phyloP scores from a whole-genome alignment of 2,329 filamentous ascomycete species.

The Colletotrichum sp. region DNA sequence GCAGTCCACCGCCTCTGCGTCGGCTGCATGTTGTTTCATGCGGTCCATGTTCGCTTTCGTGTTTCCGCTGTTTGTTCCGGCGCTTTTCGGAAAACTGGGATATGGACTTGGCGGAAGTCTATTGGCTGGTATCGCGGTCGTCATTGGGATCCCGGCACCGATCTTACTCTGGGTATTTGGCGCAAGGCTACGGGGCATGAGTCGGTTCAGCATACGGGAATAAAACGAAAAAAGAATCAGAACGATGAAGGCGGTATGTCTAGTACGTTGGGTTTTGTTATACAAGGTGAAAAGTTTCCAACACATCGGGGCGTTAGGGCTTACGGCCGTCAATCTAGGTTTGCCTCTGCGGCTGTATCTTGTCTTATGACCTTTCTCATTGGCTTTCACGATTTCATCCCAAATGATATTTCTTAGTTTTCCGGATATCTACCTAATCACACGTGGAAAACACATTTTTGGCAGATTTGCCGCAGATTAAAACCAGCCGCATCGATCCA shows the following conservation, averaged over 20 bases:
- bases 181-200: constrained; percentile 30
- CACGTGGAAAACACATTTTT: neutral
- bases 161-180: constrained; percentile 47
- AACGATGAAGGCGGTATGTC: rapidly evolving
- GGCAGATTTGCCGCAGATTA: neutral
- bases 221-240: too few species aligned
- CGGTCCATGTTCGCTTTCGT: constrained; percentile 49
- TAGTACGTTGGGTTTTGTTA: rapidly evolving
- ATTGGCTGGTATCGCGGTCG: constrained; percentile 42
- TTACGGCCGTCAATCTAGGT: neutral
- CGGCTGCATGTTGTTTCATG: constrained; percentile 50
- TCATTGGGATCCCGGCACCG: constrained; percentile 36
- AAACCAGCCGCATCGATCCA: neutral
- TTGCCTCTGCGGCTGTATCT: neutral
- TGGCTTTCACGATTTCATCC: neutral
- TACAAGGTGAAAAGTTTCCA: neutral
- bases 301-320: neutral
- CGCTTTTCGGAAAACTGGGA: constrained; percentile 37
- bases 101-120: constrained; percentile 45
- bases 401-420: neutral
- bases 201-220: neutral
- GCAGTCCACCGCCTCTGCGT: constrained; percentile 50
- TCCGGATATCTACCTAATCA: neutral
- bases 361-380: neutral
- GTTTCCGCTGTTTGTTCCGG: constrained; percentile 54